These are phyloP conservation scores for Oryza glaberrima DNA, from an alignment of 176 grass and related monocot genomes.

Conservation along the genomic window DNA sequence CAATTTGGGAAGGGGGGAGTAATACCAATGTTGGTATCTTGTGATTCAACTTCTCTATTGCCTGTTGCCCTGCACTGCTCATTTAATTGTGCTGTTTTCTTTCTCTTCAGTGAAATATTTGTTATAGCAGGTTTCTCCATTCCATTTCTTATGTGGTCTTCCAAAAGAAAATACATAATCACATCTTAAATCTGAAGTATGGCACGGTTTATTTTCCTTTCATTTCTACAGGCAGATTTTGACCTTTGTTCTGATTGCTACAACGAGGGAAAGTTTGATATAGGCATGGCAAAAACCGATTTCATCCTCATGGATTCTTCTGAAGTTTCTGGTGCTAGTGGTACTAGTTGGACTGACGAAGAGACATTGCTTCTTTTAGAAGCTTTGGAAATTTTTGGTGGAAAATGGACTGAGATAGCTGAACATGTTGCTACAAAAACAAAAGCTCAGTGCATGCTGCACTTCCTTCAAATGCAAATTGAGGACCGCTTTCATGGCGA, in stretches of 20 bases:
- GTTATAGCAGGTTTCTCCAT: constrained; percentile 1
- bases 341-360: constrained; percentile 97
- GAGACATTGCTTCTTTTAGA: constrained; percentile 97
- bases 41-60: constrained; percentile 20
- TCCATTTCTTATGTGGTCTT: not conserved
- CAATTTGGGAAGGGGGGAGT: not conserved
- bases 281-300: constrained; percentile 88
- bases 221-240: constrained; percentile 90
- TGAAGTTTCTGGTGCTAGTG: constrained; percentile 83
- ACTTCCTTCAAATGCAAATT: constrained; percentile 99
- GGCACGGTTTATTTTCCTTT: constrained; percentile 29
- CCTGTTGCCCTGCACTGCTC: not conserved
- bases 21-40: constrained; percentile 11
- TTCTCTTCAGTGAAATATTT: constrained; percentile 10
- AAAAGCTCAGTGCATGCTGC: constrained; percentile 92
- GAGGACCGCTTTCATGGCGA: constrained; percentile 77
- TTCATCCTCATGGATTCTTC: constrained; percentile 98
- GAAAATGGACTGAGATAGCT: constrained; percentile 97
- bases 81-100: not conserved
- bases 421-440: constrained; percentile 99
- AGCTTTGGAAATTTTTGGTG: constrained; percentile 96
- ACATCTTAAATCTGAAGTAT: constrained; percentile 18
- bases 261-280: constrained; percentile 80
- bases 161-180: constrained; percentile 1
- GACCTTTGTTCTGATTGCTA: constrained; percentile 95